Evolutionary conservation across 2,329 filamentous ascomycete species (phyloP).

Genomic region (Penicillium sp.): DNA sequence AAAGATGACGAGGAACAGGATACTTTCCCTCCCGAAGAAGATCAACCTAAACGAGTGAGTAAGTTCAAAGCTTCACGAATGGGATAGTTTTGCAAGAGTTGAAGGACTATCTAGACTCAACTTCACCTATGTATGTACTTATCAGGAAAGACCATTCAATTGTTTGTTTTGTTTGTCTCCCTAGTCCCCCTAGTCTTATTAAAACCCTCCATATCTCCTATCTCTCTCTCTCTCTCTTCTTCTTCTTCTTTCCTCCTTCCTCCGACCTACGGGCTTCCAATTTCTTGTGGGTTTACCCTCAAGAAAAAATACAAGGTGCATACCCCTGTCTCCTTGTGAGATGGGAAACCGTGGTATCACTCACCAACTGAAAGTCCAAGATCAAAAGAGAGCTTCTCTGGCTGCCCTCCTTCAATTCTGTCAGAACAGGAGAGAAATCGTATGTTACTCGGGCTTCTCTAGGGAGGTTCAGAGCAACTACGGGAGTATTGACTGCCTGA

Average conservation of each 20-base stretch:
- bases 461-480: slow-evolving; percentile 7
- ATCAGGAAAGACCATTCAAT: background rate
- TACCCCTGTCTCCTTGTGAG: slow-evolving; percentile 1
- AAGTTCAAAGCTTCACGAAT: slow-evolving; percentile 51
- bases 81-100: slow-evolving; percentile 22
- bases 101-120: background rate
- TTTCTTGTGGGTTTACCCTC: background rate
- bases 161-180: slow-evolving; percentile 8
- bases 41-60: slow-evolving; percentile 46
- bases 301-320: slow-evolving; percentile 1
- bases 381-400: slow-evolving; percentile 12
- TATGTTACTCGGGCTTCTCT: slow-evolving; percentile 2
- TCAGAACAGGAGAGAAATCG: background rate
- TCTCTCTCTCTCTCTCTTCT: background rate
- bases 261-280: slow-evolving; percentile 4
- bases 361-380: slow-evolving; percentile 8
- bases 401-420: slow-evolving; percentile 3
- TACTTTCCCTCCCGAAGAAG: slow-evolving; percentile 67
- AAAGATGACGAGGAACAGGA: slow-evolving; percentile 67
- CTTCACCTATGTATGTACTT: background rate
- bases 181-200: background rate
- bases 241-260: background rate
- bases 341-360: slow-evolving; percentile 7
- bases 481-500: slow-evolving; percentile 4
- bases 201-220: too few species aligned